A percentile compares a stretch with the other conserved stretches of the same genome.
phyloP scores from a whole-genome alignment of 768 basidiomycete genomes.

The Tubosaeta sp. region DNA sequence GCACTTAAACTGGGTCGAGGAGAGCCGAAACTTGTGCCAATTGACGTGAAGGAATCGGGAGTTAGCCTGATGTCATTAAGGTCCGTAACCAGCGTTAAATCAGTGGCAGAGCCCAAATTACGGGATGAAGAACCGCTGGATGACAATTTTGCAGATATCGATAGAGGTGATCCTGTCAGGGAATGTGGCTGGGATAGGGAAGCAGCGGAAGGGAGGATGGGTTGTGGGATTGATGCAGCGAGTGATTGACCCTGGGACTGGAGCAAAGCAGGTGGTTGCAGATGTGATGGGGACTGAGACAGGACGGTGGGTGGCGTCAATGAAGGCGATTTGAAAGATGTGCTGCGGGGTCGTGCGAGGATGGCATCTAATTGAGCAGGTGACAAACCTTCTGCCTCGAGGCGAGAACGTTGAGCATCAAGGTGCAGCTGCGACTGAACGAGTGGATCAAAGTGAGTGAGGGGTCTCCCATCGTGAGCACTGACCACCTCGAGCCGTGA shows the following conservation, averaged over 20 bases:
- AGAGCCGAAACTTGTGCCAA: constrained; percentile 25
- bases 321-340: constrained; percentile 26
- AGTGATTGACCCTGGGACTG: constrained; percentile 20
- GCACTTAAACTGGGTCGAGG: constrained; percentile 24
- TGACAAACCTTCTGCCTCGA: constrained; percentile 24
- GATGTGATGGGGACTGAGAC: constrained; percentile 22
- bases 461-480: constrained; percentile 20
- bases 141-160: constrained; percentile 18
- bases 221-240: constrained; percentile 14
- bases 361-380: constrained; percentile 28
- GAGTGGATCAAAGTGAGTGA: constrained; percentile 21
- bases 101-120: constrained; percentile 14
- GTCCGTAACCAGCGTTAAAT: constrained; percentile 24
- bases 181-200: constrained; percentile 27
- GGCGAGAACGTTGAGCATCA: constrained; percentile 24
- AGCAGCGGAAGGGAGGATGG: constrained; percentile 19
- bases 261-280: constrained; percentile 11
- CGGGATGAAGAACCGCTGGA: constrained; percentile 22
- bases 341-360: constrained; percentile 18
- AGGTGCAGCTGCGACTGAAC: constrained; percentile 23
- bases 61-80: constrained; percentile 22
- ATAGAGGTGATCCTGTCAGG: constrained; percentile 26
- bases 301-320: constrained; percentile 11
- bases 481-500: constrained; percentile 22
- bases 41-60: constrained; percentile 25